Conservation (phyloP, 1,139 yeast genomes). For the Keqinozyma sinolaborantium region DNA sequence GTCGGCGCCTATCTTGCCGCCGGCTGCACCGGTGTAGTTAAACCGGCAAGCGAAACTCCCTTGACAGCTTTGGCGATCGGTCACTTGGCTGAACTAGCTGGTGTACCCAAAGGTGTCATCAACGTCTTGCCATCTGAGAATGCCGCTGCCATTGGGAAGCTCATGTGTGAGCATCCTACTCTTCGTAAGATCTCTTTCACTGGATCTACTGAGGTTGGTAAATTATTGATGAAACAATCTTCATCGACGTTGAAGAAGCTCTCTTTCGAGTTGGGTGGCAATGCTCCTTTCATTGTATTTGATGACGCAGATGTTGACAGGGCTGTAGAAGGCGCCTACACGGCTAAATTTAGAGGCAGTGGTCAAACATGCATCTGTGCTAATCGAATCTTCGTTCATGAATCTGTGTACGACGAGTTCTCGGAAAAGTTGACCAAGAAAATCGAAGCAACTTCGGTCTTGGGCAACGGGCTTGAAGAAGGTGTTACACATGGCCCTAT, state of each 20-base stretch:
- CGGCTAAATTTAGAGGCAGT: slow-evolving; percentile 59
- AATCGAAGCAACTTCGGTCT: slow-evolving; percentile 46
- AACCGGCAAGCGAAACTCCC: slow-evolving; percentile 92
- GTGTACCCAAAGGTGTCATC: slow-evolving; percentile 81
- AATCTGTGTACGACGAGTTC: slow-evolving; percentile 61
- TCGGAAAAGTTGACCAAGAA: slow-evolving; percentile 39
- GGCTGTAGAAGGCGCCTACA: slow-evolving; percentile 74
- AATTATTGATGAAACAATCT: slow-evolving; percentile 73
- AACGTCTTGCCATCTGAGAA: slow-evolving; percentile 64
- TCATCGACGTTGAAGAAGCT: slow-evolving; percentile 77
- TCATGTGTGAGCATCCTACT: slow-evolving; percentile 63
- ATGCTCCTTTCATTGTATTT: slow-evolving; percentile 88
- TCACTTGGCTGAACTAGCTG: slow-evolving; percentile 69
- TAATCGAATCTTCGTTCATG: slow-evolving; percentile 77
- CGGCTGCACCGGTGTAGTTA: slow-evolving; percentile 86
- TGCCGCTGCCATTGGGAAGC: slow-evolving; percentile 61
- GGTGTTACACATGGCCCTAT: slow-evolving; percentile 79
- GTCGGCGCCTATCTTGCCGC: slow-evolving; percentile 91
- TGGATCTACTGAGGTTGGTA: slow-evolving; percentile 85
- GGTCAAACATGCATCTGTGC: slow-evolving; percentile 94
- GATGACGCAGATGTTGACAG: slow-evolving; percentile 76
- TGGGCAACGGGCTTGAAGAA: slow-evolving; percentile 73
- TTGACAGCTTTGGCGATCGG: slow-evolving; percentile 81
- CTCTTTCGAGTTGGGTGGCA: slow-evolving; percentile 89
- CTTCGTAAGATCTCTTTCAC: slow-evolving; percentile 83